phyloP scores from a whole-genome alignment of 2,329 filamentous ascomycete genomes.

The Aspergillus novofumigatus region DNA sequence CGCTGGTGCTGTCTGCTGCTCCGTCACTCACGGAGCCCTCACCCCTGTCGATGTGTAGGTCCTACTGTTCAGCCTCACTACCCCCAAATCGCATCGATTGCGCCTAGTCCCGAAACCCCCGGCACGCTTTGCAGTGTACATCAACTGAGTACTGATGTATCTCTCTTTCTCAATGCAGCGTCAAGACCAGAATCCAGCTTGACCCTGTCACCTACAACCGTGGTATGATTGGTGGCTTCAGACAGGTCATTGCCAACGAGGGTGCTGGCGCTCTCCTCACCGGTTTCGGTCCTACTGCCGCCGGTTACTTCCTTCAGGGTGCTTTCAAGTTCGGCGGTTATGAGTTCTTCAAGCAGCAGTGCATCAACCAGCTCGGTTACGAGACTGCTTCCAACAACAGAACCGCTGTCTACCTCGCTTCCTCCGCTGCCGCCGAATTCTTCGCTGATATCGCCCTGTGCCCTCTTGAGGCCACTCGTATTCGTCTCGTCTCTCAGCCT shows the following conservation, averaged over 20 bases:
- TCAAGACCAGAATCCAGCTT: slow-evolving; percentile 95
- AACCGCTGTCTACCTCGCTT: slow-evolving; percentile 74
- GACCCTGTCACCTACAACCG: slow-evolving; percentile 85
- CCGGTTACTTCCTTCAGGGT: slow-evolving; percentile 92
- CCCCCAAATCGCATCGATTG: not conserved
- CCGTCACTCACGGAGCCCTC: slow-evolving; percentile 91
- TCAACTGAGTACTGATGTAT: slow-evolving; percentile 11
- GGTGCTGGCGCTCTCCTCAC: slow-evolving; percentile 82
- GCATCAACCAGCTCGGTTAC: slow-evolving; percentile 73
- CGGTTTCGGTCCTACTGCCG: slow-evolving; percentile 77
- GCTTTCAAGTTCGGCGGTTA: slow-evolving; percentile 93
- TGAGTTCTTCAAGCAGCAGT: slow-evolving; percentile 94
- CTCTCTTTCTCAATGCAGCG: slow-evolving; percentile 50
- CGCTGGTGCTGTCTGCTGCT: slow-evolving; percentile 96
- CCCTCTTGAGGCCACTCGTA: slow-evolving; percentile 89
- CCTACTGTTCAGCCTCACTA: slow-evolving; percentile 24
- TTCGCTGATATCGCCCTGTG: slow-evolving; percentile 67
- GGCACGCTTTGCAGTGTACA: slow-evolving; percentile 10
- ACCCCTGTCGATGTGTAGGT: slow-evolving; percentile 99
- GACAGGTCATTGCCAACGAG: slow-evolving; percentile 77
- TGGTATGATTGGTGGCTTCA: slow-evolving; percentile 81
- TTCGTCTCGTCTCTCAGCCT: slow-evolving; percentile 85
- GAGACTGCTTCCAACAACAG: slow-evolving; percentile 75
- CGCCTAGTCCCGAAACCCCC: slow-evolving; percentile 13
- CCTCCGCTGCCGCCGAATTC: slow-evolving; percentile 59